Evolutionary conservation across 352 stramenopile genomes (phyloP).

Genomic region (Phytophthora ohioensis): DNA sequence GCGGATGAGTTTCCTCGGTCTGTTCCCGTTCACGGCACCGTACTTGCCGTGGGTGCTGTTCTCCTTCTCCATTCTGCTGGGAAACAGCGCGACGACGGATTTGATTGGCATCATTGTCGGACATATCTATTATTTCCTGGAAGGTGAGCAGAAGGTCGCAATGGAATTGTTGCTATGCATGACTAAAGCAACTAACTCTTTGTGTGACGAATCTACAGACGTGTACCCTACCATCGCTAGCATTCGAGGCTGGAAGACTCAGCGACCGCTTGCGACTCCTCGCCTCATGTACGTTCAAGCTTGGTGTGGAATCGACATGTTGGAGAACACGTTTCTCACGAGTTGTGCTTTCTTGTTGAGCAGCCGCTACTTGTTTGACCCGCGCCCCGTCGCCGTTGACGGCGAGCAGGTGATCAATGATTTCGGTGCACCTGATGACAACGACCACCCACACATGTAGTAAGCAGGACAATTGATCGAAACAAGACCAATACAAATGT

Average conservation of each 20-base stretch:
- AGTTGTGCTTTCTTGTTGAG: conserved; percentile 4
- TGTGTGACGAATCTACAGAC: conserved; percentile 65
- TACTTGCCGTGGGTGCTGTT: conserved; percentile 99
- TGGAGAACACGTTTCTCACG: conserved; percentile 6
- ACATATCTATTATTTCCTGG: conserved; percentile 99
- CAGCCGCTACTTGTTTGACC: conserved; percentile 75
- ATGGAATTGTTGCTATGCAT: background rate
- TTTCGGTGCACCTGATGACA: conserved; percentile 46
- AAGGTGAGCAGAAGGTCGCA: conserved; percentile 62
- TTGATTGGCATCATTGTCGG: conserved; percentile 99
- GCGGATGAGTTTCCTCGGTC: conserved; percentile 97
- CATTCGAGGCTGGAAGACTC: conserved; percentile 95
- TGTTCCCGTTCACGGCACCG: conserved; percentile 98
- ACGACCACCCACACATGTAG: conserved; percentile 66
- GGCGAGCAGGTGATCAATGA: conserved; percentile 73
- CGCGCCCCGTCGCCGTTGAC: conserved; percentile 50
- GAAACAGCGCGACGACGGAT: conserved; percentile 96
- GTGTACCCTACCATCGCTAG: conserved; percentile 97
- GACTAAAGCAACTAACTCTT: conserved; percentile 8
- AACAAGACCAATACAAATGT: conserved; percentile 20
- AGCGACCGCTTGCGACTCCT: conserved; percentile 93
- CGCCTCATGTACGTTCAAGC: conserved; percentile 81
- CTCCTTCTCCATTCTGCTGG: conserved; percentile 95
- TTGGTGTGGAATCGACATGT: background rate
- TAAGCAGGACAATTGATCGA: conserved; percentile 42